These are phyloP conservation scores for Fusarium cyanostomum DNA, from an alignment of 2,329 filamentous ascomycete genomes.

Conservation along the genomic window DNA sequence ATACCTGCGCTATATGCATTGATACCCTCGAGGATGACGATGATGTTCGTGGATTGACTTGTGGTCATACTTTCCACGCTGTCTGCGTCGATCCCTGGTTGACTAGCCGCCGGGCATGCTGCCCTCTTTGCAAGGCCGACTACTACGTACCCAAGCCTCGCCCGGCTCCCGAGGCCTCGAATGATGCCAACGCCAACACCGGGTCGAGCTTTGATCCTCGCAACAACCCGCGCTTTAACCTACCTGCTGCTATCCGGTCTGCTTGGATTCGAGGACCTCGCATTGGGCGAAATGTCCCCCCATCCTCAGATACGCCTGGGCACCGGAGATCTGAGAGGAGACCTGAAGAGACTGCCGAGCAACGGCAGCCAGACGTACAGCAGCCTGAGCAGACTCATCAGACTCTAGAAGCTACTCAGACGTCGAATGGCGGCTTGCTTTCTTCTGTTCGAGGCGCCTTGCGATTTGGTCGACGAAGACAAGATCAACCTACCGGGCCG, in stretches of 20 bases:
- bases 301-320: conserved; percentile 7
- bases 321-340: conserved; percentile 17
- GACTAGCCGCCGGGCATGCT: conserved; percentile 92
- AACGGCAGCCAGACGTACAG: conserved; percentile 9
- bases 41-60: conserved; percentile 91
- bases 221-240: conserved; percentile 57
- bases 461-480: conserved; percentile 45
- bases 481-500: conserved; percentile 26
- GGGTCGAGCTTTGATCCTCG: conserved; percentile 46
- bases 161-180: conserved; percentile 54
- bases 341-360: conserved; percentile 15
- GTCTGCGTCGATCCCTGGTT: conserved; percentile 97
- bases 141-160: conserved; percentile 96
- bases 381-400: conserved; percentile 19
- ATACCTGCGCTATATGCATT: conserved; percentile 96
- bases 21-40: conserved; percentile 95
- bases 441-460: conserved; percentile 48
- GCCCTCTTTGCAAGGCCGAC: conserved; percentile 96
- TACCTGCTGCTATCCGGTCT: conserved; percentile 55
- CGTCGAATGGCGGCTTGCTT: conserved; percentile 39
- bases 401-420: conserved; percentile 19
- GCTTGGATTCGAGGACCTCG: conserved; percentile 49
- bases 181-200: conserved; percentile 48
- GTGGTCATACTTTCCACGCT: conserved; percentile 98
- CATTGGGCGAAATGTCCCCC: not conserved